A percentile compares a stretch with the other conserved stretches of the same genome.
These are phyloP conservation scores for Epichloe scottii DNA, from an alignment of 2,329 filamentous ascomycete species.

Conservation along the genomic window DNA sequence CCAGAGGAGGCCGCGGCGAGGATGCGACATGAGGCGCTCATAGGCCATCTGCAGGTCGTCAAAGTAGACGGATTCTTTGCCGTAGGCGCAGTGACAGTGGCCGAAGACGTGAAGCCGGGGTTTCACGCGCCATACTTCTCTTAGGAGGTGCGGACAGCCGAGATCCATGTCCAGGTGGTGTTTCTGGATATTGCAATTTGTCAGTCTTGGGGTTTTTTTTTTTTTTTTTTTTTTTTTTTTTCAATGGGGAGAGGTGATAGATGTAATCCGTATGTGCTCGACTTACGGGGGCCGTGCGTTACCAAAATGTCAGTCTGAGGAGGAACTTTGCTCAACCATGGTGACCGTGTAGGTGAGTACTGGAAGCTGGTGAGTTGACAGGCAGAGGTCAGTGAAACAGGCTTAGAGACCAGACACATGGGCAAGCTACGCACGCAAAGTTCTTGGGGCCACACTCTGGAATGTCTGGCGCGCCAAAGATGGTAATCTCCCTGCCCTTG, in stretches of 20 bases:
- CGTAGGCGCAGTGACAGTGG: conserved; percentile 68
- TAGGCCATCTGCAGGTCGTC: conserved; percentile 61
- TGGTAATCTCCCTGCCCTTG: conserved; percentile 35
- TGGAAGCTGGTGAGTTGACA: conserved; percentile 44
- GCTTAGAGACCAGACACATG: too few relatives aligned
- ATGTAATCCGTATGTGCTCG: too few relatives aligned
- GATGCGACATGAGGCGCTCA: conserved; percentile 46
- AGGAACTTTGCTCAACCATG: conserved; percentile 63
- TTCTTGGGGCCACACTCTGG: conserved; percentile 59
- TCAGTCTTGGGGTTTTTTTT: conserved; percentile 2
- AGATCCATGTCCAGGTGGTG: conserved; percentile 57
- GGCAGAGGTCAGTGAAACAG: background rate
- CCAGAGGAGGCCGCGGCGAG: conserved; percentile 28
- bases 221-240: background rate
- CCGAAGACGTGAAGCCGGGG: conserved; percentile 74
- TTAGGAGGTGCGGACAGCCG: conserved; percentile 58
- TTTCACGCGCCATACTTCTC: conserved; percentile 61
- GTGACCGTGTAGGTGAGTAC: conserved; percentile 51
- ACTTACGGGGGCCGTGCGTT: conserved; percentile 65
- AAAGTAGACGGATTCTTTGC: conserved; percentile 58
- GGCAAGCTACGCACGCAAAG: conserved; percentile 38
- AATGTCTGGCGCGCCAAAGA: conserved; percentile 76
- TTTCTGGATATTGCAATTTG: conserved; percentile 26
- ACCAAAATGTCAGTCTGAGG: conserved; percentile 63
- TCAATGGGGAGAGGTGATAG: too few relatives aligned